Conservation (phyloP, 2,329 filamentous ascomycete species). For the Mariannaea sp. region DNA sequence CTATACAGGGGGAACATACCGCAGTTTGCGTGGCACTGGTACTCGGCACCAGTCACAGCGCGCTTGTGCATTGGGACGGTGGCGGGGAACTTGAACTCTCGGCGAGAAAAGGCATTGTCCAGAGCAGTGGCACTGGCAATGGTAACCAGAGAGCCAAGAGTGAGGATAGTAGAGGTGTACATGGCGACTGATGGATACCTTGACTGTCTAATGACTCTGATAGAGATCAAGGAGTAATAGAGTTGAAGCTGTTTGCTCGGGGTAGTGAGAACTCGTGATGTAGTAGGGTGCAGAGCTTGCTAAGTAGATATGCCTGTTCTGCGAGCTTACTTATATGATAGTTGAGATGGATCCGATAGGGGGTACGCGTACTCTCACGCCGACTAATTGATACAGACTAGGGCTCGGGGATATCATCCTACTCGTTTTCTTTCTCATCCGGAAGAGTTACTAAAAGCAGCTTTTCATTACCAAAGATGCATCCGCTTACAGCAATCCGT, state of each 20-base stretch:
- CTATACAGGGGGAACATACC: constrained; percentile 42
- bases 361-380: constrained; percentile 4
- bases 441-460: constrained; percentile 9
- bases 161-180: constrained; percentile 35
- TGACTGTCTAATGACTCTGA: constrained; percentile 16
- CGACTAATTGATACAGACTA: not conserved
- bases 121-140: constrained; percentile 29
- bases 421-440: not conserved
- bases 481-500: not conserved
- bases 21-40: constrained; percentile 57
- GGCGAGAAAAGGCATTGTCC: constrained; percentile 20
- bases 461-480: not conserved
- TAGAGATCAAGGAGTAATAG: not conserved
- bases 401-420: not conserved
- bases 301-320: constrained; percentile 2
- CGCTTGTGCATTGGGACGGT: constrained; percentile 46
- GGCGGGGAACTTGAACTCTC: constrained; percentile 38
- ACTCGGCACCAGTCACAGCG: constrained; percentile 47
- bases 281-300: constrained; percentile 13
- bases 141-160: constrained; percentile 39
- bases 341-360: not conserved
- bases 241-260: not conserved
- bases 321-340: constrained; percentile 31
- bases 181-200: constrained; percentile 29
- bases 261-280: constrained; percentile 1